phyloP scores from a whole-genome alignment of 306 rosid genomes.

The Medicago arabica region DNA sequence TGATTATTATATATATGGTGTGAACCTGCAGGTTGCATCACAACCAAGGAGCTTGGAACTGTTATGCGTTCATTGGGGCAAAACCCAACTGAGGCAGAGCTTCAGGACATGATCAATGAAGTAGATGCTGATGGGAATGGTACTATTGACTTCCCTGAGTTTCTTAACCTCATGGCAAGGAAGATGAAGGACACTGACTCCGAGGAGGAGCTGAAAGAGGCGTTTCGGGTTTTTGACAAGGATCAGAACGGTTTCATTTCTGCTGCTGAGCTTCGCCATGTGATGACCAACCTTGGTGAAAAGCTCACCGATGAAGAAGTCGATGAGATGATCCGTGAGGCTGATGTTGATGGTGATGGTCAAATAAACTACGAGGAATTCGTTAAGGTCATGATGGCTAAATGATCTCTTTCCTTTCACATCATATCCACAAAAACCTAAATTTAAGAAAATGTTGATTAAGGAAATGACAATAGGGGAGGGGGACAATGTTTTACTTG shows the following conservation, averaged over 20 bases:
- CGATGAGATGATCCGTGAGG: constrained; percentile 86
- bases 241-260: constrained; percentile 90
- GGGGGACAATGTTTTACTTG: constrained; percentile 38
- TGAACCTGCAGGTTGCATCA: constrained; percentile 71
- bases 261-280: constrained; percentile 90
- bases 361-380: constrained; percentile 88
- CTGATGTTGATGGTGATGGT: constrained; percentile 88
- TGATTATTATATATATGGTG: constrained; percentile 28
- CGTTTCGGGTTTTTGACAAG: constrained; percentile 86
- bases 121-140: constrained; percentile 70
- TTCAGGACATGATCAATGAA: constrained; percentile 71
- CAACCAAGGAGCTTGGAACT: constrained; percentile 90
- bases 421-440: not conserved
- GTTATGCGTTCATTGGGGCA: constrained; percentile 75
- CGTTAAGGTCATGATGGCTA: constrained; percentile 91
- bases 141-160: constrained; percentile 66
- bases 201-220: constrained; percentile 89
- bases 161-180: constrained; percentile 67
- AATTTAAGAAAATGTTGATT: not conserved
- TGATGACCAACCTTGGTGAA: constrained; percentile 91
- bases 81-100: constrained; percentile 72
- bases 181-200: constrained; percentile 80
- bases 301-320: constrained; percentile 88
- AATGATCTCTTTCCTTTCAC: constrained; percentile 42
- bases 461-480: not conserved